Evolutionary conservation across 305 asterid genomes (phyloP), one percentile per base, ranked within the genome.

Genomic region (Ajuga reptans): DNA sequence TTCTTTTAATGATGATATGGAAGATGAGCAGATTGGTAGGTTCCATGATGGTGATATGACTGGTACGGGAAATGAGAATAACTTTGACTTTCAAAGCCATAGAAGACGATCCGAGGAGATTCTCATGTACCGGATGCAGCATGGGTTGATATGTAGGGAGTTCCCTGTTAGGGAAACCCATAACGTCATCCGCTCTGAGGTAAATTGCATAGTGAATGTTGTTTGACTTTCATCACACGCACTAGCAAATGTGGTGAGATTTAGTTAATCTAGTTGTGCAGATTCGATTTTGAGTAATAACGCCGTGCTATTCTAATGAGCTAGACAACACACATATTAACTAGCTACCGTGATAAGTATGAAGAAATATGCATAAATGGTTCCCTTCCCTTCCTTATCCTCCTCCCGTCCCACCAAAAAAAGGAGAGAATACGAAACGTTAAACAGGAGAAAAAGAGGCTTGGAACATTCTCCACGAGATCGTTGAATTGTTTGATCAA

Each of bases 101-200:
- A 74, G 80, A 50, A 85, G 83, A 73, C 83, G 79, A 52, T 87
- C 91, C 2, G 91, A 87, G 79, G 96, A 86, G 81, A 87, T 92
- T 77, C 87, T 92, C 74, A 66, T 66, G 78, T 39, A 79, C 53
- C 78, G 88, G 34, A 68, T 81, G 68, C 86, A 78, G 57, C 81
- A 80, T 72, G 87, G 87, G 33, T 79, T 87, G 73, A 83, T 88
- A 78, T 92, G 98, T 85, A 83, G 98, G 82, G 95, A 92, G 70
- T 66, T 77, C 41, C 95, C 95, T 59, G 90, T 89, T 59, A 92
- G 84, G 80, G 98, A 92, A 81, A 92, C 98, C 49, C 58, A 65
- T 75, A 68, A 16, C 69, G 71, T 86, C 37, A 36, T 78, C 45
- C 91, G 91, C 47, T 84, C 92, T n/a, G 98, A 85, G 92, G 98